These are phyloP conservation scores for Colletotrichum camelliae DNA, from an alignment of 2,329 filamentous ascomycete genomes.

Conservation along the genomic window DNA sequence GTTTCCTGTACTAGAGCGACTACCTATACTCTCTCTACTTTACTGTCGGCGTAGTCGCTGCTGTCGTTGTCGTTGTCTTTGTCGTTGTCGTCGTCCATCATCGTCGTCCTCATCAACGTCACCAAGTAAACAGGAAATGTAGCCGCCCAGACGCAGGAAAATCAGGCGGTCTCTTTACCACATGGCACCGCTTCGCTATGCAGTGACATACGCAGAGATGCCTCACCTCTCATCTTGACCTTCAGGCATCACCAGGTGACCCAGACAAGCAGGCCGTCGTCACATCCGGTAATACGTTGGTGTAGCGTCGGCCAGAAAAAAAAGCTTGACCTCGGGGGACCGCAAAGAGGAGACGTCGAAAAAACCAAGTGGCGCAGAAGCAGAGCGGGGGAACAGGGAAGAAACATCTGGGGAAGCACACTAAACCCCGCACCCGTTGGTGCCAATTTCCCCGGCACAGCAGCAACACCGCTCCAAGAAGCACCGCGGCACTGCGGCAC, in stretches of 20 bases:
- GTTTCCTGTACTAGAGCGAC: neutral
- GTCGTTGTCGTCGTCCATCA: too few relatives aligned
- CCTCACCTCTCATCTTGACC: neutral
- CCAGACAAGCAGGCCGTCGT: neutral
- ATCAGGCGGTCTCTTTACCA: neutral
- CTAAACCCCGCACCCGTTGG: slow-evolving; percentile 19
- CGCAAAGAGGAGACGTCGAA: neutral
- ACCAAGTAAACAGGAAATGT: neutral
- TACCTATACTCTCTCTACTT: too few relatives aligned
- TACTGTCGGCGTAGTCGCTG: too few relatives aligned
- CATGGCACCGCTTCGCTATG: neutral
- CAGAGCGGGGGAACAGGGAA: slow-evolving; percentile 14
- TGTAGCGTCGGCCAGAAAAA: neutral
- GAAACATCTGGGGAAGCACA: slow-evolving; percentile 19
- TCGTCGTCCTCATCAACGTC: neutral
- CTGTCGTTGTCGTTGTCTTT: too few relatives aligned
- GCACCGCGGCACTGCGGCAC: neutral
- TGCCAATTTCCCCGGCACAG: slow-evolving; percentile 4
- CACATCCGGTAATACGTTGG: neutral
- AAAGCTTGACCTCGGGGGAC: slow-evolving; percentile 8
- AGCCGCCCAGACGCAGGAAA: neutral
- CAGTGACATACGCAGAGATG: neutral
- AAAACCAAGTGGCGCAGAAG: neutral
- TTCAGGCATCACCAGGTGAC: neutral
- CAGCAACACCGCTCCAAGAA: neutral